Evolutionary conservation across 148 eudicot species (phyloP).

Genomic region (Rhododendron griersonianum): DNA sequence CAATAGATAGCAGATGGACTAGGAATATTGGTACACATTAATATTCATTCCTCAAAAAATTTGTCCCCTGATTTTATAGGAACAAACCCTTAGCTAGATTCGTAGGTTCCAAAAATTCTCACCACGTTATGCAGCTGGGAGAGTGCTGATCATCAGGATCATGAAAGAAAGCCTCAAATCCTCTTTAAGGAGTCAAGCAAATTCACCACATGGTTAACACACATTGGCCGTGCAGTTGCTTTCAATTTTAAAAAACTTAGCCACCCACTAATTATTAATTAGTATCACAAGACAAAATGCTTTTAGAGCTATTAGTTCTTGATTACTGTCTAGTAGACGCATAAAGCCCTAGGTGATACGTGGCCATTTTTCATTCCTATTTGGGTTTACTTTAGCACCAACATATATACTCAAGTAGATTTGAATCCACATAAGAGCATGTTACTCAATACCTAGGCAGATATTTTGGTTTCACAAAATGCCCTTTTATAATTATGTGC

Average conservation of each 20-base stretch:
- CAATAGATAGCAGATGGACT: too few relatives aligned
- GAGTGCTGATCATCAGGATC: neutral
- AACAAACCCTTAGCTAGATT: neutral
- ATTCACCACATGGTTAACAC: conserved; percentile 15
- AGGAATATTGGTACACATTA: too few relatives aligned
- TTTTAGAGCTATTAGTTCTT: conserved; percentile 9
- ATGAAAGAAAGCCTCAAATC: neutral
- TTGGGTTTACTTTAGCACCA: conserved; percentile 11
- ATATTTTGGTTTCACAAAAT: conserved; percentile 14
- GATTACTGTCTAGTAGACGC: conserved; percentile 23
- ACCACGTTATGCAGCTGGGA: neutral
- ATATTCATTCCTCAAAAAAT: too few relatives aligned
- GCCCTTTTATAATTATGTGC: conserved; percentile 1
- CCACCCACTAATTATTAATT: conserved; percentile 21
- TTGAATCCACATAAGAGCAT: conserved; percentile 18
- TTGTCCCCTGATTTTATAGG: neutral
- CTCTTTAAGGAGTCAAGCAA: conserved; percentile 38
- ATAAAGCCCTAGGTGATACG: conserved; percentile 23
- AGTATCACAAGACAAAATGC: conserved; percentile 3
- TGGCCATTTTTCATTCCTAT: conserved; percentile 27
- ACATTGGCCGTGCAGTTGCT: conserved; percentile 28
- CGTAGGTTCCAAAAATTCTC: neutral
- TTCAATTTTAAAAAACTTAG: conserved; percentile 19
- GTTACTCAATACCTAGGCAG: conserved; percentile 28
- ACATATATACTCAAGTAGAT: conserved; percentile 9